Evolutionary conservation across 768 basidiomycete species (phyloP).

Genomic region (Russula emetica): DNA sequence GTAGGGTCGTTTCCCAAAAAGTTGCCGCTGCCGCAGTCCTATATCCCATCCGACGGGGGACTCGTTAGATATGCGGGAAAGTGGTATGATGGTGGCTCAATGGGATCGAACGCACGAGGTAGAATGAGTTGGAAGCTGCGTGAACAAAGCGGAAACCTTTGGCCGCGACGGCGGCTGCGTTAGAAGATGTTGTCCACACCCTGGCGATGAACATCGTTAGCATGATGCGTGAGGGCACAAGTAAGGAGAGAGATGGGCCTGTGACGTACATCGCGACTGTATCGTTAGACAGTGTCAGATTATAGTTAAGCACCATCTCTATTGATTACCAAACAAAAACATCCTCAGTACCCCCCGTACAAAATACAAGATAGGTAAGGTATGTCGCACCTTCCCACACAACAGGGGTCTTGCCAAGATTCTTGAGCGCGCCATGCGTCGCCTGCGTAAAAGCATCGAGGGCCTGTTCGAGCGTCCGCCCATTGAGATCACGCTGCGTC

Average conservation of each 20-base stretch:
- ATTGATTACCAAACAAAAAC: not conserved
- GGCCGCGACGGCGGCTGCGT: conserved; percentile 55
- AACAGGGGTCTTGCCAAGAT: conserved; percentile 65
- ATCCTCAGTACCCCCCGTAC: not conserved
- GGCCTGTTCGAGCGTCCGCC: conserved; percentile 59
- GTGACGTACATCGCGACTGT: conserved; percentile 15
- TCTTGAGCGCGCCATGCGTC: conserved; percentile 53
- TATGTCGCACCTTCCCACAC: conserved; percentile 66
- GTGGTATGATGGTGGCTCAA: too few relatives aligned
- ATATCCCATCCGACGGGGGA: not conserved
- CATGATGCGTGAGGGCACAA: not conserved
- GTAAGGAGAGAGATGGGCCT: not conserved
- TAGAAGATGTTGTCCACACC: conserved; percentile 67
- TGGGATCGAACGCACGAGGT: conserved; percentile 44
- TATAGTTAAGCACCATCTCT: not conserved
- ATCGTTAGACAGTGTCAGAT: conserved; percentile 11
- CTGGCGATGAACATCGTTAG: conserved; percentile 32
- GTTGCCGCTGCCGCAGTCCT: conserved; percentile 68
- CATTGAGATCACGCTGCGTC: conserved; percentile 46
- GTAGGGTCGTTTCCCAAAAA: conserved; percentile 52
- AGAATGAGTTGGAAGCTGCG: conserved; percentile 71
- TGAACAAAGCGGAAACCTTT: conserved; percentile 64
- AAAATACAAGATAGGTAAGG: not conserved
- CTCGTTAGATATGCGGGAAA: not conserved
- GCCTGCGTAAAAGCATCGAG: conserved; percentile 56